Percentiles rank a stretch among this genome's conserved stretches.
Conservation (phyloP, 371 early-diverging fungal species). For the Haplosporangium sp. region DNA sequence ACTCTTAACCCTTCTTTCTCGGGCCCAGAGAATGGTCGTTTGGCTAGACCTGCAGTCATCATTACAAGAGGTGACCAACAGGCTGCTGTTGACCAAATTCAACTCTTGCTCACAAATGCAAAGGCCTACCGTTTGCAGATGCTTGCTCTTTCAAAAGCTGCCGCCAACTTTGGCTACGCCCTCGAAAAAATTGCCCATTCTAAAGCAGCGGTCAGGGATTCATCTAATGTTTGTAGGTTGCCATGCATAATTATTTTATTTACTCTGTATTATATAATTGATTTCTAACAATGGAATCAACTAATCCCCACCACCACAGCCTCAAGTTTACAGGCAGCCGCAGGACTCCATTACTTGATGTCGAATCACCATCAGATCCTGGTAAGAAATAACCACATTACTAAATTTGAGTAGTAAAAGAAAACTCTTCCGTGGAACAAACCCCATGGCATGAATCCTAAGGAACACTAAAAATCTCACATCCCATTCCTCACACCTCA, state of each 20-base stretch:
- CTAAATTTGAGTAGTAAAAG: neutral
- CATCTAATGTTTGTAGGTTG: conserved; percentile 45
- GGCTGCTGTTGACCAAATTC: conserved; percentile 35
- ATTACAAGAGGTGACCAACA: conserved; percentile 51
- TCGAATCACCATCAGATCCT: conserved; percentile 70
- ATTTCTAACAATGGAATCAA: neutral
- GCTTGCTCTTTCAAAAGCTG: conserved; percentile 60
- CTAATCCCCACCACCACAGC: conserved; percentile 31
- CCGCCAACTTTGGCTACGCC: conserved; percentile 64
- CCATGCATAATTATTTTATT: too few species aligned
- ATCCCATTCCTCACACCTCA: neutral
- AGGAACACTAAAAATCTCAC: too few species aligned
- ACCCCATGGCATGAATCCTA: too few species aligned
- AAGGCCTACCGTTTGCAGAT: conserved; percentile 63
- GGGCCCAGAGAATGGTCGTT: conserved; percentile 36
- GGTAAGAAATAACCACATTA: conserved; percentile 44
- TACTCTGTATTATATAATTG: neutral
- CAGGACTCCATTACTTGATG: conserved; percentile 66
- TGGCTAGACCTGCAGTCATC: conserved; percentile 44
- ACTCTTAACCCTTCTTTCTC: conserved; percentile 55
- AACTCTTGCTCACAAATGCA: conserved; percentile 57
- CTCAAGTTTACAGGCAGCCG: conserved; percentile 64
- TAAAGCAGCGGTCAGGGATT: conserved; percentile 57
- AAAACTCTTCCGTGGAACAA: conserved; percentile 2
- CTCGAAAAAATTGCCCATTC: conserved; percentile 64